A percentile compares a stretch with the other conserved stretches of the same genome.
Conservation (phyloP, 495 filamentous ascomycete species). For the Emericellopsis terricola region DNA sequence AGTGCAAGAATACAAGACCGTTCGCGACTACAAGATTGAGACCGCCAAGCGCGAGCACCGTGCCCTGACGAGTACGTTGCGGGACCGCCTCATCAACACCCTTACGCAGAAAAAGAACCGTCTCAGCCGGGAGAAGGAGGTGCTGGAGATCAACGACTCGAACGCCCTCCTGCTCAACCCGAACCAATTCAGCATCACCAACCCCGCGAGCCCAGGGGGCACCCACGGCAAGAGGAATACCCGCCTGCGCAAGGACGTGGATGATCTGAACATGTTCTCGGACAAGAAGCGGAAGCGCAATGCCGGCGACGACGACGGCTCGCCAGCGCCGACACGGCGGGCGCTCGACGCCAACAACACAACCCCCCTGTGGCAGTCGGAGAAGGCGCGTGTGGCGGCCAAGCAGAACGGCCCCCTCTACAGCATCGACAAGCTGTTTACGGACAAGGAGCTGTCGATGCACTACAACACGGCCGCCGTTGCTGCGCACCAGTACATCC, state of each 20-base stretch:
- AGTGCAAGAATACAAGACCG: constrained; percentile 28
- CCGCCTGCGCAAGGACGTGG: constrained; percentile 58
- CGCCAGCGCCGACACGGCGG: constrained; percentile 40
- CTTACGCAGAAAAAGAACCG: constrained; percentile 58
- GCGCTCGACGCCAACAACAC: constrained; percentile 24
- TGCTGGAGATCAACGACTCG: constrained; percentile 69
- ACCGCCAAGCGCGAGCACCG: constrained; percentile 70
- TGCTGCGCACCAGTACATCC: constrained; percentile 38
- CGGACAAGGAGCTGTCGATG: constrained; percentile 74
- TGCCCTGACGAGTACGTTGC: constrained; percentile 56
- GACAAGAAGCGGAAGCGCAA: constrained; percentile 73
- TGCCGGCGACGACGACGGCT: constrained; percentile 48
- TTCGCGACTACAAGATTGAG: constrained; percentile 42
- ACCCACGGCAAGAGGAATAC: constrained; percentile 70
- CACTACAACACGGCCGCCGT: constrained; percentile 54
- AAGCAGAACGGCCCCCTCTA: constrained; percentile 37
- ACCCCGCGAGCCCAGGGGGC: constrained; percentile 63
- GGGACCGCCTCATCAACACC: constrained; percentile 64
- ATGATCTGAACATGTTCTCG: constrained; percentile 48
- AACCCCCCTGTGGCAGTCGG: constrained; percentile 37
- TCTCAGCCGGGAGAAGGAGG: constrained; percentile 74
- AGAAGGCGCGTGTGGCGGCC: constrained; percentile 22
- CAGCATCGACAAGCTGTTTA: constrained; percentile 80
- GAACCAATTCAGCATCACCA: constrained; percentile 75
- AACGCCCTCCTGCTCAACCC: constrained; percentile 82